A percentile compares a stretch with the other conserved stretches of the same genome.
Evolutionary conservation across 1,284 basidiomycete species (phyloP).

Genomic region (Takashimella koratensis): DNA sequence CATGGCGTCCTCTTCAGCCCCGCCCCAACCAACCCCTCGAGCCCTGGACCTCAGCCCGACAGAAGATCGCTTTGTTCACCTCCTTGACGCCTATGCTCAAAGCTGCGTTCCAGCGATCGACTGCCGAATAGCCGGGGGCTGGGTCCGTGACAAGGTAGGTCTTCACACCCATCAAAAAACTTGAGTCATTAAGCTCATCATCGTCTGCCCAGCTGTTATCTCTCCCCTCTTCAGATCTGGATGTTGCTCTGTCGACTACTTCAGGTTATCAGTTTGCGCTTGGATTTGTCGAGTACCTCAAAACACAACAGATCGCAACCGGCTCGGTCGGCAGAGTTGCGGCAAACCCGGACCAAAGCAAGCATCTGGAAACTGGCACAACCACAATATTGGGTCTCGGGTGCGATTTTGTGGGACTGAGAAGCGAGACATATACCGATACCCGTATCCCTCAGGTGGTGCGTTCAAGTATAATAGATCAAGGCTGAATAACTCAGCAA

Average conservation of each 20-base stretch:
- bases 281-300: conserved; percentile 66
- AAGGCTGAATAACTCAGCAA: conserved; percentile 54
- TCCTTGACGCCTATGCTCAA: conserved; percentile 42
- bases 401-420: conserved; percentile 90
- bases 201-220: conserved; percentile 65
- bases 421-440: conserved; percentile 86
- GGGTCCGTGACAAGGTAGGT: conserved; percentile 93
- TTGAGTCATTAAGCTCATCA: not conserved
- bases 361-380: conserved; percentile 96
- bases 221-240: conserved; percentile 83
- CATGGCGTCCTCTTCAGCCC: not conserved
- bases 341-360: conserved; percentile 94
- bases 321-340: conserved; percentile 74
- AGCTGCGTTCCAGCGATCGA: conserved; percentile 50
- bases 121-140: conserved; percentile 89
- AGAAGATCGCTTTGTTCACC: conserved; percentile 37
- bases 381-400: conserved; percentile 77
- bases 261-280: conserved; percentile 90
- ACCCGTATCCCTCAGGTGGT: conserved; percentile 89
- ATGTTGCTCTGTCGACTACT: conserved; percentile 83
- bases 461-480: conserved; percentile 36
- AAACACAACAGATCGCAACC: conserved; percentile 56
- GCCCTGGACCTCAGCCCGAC: conserved; percentile 24
- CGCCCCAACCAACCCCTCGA: conserved; percentile 8
- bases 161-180: not conserved